Base-by-base conservation (phyloP, 352 stramenopile species). In the Aphanomyces cochlioides region DNA sequence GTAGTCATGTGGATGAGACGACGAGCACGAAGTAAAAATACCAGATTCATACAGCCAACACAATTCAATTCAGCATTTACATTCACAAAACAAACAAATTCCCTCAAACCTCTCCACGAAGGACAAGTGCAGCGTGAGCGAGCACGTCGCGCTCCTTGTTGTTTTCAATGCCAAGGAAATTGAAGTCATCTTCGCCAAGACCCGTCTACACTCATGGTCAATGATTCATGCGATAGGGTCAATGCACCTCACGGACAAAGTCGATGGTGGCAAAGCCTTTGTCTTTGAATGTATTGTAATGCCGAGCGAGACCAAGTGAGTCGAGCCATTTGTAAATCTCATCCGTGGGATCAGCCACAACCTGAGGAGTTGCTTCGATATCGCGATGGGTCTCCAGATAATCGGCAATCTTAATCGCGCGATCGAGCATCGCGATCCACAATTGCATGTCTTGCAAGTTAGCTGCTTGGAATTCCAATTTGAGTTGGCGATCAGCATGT, bases 111-210 rank as follows among this genome's bases (percentile, higher is more conserved):
- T 70, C 64, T n/a, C 64, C 64, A 53, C 64, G 64, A 17, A 70
- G 40, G n/a, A 63, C 47, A 6, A 70, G 47, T 7, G 64, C 64
- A 3, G 64, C 64, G 19, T 34, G 19, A 12, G 64, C 12, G 38
- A 70, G 54, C 13, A n/a, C 21, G 34, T 38, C 43, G 17, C 64
- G 64, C 10, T 70, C 43, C 3, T n/a, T 6, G 2, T 7, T 50
- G 67, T 91, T 84, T 45, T 90, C 88, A 58, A 95, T 91, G 45
- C 83, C 84, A 47, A 95, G 72, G 59, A 95, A 95, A 74, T 95
- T 93, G 10, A 95, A 73, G 50, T 95, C 87, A 61, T 92, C 87
- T 65, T 84, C 88, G 57, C 91, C 85, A 57, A 95, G 91, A 10
- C 87, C 87, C 63, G 85, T 95, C 87, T 95, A 28, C 38, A 43